phyloP scores from a whole-genome alignment of 257 asterid genomes.

The Solanum pennellii region DNA sequence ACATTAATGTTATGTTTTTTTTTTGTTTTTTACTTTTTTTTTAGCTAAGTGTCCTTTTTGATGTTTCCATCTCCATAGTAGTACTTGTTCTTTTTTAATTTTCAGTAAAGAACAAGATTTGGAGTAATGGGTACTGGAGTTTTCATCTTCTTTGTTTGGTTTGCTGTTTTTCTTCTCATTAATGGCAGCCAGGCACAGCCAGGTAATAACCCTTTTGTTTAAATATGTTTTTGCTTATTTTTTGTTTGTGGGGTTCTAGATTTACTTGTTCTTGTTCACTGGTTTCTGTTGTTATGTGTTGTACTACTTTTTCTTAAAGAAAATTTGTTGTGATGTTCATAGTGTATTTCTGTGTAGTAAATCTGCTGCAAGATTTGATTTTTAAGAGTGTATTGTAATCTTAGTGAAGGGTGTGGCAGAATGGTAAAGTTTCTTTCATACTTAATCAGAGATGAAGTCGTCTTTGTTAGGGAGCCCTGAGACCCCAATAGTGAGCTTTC shows the following conservation, averaged over 20 bases:
- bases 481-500: neutral
- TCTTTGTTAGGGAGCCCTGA: neutral
- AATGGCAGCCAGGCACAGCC: conserved; percentile 72
- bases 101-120: neutral
- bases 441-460: neutral
- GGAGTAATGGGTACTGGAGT: conserved; percentile 38
- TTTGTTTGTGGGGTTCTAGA: neutral
- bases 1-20: neutral
- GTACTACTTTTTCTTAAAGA: neutral
- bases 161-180: conserved; percentile 25
- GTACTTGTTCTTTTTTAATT: neutral
- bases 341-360: neutral
- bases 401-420: neutral
- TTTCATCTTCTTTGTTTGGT: conserved; percentile 14
- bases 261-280: neutral
- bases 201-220: conserved; percentile 34
- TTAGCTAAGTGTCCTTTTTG: neutral
- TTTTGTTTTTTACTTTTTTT: neutral
- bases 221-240: neutral
- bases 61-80: conserved; percentile 24
- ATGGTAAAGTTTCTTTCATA: neutral
- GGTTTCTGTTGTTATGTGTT: neutral
- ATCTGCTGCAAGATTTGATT: neutral
- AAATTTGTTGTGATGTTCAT: neutral
- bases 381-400: neutral